These are phyloP conservation scores for Nicotiana knightiana DNA, from an alignment of 257 asterid genomes.

Conservation along the genomic window DNA sequence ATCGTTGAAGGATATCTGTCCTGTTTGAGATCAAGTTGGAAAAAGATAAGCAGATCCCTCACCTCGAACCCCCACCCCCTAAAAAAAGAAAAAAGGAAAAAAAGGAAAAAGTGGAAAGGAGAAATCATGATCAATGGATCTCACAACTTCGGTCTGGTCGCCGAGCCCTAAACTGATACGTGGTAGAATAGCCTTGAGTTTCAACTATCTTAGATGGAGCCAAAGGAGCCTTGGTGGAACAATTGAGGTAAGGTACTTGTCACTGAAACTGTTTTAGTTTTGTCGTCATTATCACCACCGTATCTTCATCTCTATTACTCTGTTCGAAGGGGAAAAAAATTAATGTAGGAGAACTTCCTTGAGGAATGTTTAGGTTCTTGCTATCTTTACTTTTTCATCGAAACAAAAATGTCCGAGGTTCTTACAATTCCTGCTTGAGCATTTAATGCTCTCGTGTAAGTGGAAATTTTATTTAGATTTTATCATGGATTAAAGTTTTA, in stretches of 20 bases:
- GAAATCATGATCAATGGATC: neutral
- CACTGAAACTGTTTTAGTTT: neutral
- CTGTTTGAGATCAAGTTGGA: neutral
- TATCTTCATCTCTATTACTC: neutral
- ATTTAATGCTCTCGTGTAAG: slow-evolving; percentile 6
- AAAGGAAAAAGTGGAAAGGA: neutral
- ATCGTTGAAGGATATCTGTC: neutral
- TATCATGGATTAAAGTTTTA: neutral
- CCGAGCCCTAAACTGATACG: neutral
- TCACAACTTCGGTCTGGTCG: neutral
- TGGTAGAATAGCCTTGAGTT: neutral
- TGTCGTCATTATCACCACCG: neutral
- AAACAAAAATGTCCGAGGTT: neutral
- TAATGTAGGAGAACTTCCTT: neutral
- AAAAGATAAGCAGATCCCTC: neutral
- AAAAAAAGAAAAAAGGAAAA: neutral
- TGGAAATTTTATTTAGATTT: neutral
- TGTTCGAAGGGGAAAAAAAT: neutral
- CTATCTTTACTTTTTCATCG: too few relatives aligned
- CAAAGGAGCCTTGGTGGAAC: neutral
- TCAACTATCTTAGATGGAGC: neutral
- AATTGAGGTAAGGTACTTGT: neutral
- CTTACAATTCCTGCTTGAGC: neutral
- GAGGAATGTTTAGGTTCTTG: neutral
- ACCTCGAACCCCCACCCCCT: neutral